Evolutionary conservation across 768 basidiomycete species (phyloP).

Genomic region (Pisolithus microcarpus): DNA sequence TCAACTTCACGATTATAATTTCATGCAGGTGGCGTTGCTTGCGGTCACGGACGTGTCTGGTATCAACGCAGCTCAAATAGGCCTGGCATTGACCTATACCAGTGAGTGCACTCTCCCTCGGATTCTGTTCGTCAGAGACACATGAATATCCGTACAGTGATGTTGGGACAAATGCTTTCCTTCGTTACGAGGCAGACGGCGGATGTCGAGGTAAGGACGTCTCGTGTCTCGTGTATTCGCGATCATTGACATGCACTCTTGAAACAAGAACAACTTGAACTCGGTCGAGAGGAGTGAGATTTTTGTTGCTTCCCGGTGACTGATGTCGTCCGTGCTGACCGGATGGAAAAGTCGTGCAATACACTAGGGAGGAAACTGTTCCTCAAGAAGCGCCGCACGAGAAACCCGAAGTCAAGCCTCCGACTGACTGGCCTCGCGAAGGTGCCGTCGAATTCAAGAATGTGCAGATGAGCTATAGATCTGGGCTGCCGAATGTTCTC

Average conservation of each 20-base stretch:
- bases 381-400: constrained; percentile 62
- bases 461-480: constrained; percentile 55
- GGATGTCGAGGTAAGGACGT: constrained; percentile 49
- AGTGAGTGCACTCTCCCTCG: constrained; percentile 27
- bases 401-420: constrained; percentile 47
- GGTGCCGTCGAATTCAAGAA: constrained; percentile 60
- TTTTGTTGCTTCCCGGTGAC: background rate
- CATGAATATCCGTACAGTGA: constrained; percentile 25
- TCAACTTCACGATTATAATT: background rate
- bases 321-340: background rate
- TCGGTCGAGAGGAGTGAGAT: constrained; percentile 50
- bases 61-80: constrained; percentile 61
- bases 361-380: constrained; percentile 43
- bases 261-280: constrained; percentile 52
- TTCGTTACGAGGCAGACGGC: constrained; percentile 52
- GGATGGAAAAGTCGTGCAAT: constrained; percentile 39
- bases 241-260: background rate
- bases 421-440: constrained; percentile 52
- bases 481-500: constrained; percentile 66
- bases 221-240: background rate
- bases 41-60: constrained; percentile 48
- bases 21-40: constrained; percentile 55
- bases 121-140: background rate
- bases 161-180: constrained; percentile 45
- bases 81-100: constrained; percentile 63